These are phyloP conservation scores for Pestalotiopsis sp. DNA, from an alignment of 2,329 filamentous ascomycete species.

Conservation along the genomic window DNA sequence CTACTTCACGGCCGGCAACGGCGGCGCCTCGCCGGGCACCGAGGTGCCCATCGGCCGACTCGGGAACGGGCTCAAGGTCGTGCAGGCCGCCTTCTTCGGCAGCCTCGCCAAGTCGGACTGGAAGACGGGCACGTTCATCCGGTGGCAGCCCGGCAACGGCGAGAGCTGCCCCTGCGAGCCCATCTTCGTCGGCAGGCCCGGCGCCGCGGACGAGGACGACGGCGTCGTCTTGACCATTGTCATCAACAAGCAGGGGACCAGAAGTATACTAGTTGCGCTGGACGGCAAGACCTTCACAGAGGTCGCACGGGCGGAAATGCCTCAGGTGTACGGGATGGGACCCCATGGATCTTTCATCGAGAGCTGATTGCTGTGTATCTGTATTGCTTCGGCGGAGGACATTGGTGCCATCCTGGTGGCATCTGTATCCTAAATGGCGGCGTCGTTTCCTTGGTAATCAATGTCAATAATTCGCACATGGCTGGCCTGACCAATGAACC, in stretches of 20 bases:
- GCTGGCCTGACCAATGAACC: too few species aligned
- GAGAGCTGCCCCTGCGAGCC: constrained; percentile 19
- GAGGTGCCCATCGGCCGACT: constrained; percentile 19
- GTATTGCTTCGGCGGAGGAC: neutral
- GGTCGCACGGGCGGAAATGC: constrained; percentile 20
- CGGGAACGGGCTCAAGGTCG: constrained; percentile 12
- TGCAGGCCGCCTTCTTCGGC: constrained; percentile 17
- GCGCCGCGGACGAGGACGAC: constrained; percentile 19
- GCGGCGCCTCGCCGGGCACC: constrained; percentile 17
- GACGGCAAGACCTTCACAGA: constrained; percentile 20
- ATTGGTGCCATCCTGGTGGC: neutral
- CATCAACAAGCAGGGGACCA: constrained; percentile 17
- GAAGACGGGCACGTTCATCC: constrained; percentile 18
- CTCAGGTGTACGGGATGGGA: constrained; percentile 18
- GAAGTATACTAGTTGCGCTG: constrained; percentile 20
- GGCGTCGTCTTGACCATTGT: constrained; percentile 21
- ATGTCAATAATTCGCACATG: too few species aligned
- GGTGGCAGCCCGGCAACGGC: constrained; percentile 18
- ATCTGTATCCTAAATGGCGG: neutral
- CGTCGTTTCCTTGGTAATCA: too few species aligned
- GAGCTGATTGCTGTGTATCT: neutral
- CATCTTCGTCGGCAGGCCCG: constrained; percentile 19
- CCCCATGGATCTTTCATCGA: constrained; percentile 19
- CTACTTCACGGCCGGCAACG: constrained; percentile 20
- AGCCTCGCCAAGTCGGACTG: constrained; percentile 21